Evolutionary conservation across 257 asterid genomes (phyloP), one percentile per base, ranked within the genome.

Genomic region (Solanum appendiculatum): DNA sequence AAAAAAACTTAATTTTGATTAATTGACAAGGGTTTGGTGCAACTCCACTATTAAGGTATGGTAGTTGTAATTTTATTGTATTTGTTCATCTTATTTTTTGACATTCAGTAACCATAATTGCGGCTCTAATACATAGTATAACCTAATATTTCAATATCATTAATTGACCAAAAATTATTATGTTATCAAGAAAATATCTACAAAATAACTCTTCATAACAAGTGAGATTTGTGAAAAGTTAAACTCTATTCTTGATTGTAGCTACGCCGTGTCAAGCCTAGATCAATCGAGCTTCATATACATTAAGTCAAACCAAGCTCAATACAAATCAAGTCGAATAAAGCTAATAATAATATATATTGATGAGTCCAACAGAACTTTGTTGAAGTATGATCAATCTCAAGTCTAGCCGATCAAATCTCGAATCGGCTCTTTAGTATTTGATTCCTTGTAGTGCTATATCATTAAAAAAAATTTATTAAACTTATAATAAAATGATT

Each of bases 41-140:
- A 89, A 78, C 87, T 90, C 91, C 94, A 94, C 91, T 86, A 8
- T 68, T 87, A 87, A 85, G 89, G 91, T 87, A 87, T 85, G 86
- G 92, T 91, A 18, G 93, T 90, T 92, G 93, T 86, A 58, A 84
- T 90, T 91, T 88, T 89, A 83, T 90, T 90, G 75, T 85, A 86
- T 87, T 64, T 82, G 83, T 44, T 89, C 88, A 88, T 88, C 92
- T 89, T 83, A 48, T 75, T 89, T 86, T 89, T 89, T 86, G 34
- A 33, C 27, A 16, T 48, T 21, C 39, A 4, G 56, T 25, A 25
- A 44, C 56, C 18, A 42, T 48, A 72, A 10, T 74, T 29, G 21
- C 46, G 29, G 18, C 82, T 39, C 27, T 42, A 40, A 9, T 85
- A 64, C 34, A 72, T 6, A 66, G 16, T n/a, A n/a, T 25, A 40